Evolutionary conservation across 2,329 filamentous ascomycete species (phyloP).

Genomic region (Pseudogymnoascus sp.): DNA sequence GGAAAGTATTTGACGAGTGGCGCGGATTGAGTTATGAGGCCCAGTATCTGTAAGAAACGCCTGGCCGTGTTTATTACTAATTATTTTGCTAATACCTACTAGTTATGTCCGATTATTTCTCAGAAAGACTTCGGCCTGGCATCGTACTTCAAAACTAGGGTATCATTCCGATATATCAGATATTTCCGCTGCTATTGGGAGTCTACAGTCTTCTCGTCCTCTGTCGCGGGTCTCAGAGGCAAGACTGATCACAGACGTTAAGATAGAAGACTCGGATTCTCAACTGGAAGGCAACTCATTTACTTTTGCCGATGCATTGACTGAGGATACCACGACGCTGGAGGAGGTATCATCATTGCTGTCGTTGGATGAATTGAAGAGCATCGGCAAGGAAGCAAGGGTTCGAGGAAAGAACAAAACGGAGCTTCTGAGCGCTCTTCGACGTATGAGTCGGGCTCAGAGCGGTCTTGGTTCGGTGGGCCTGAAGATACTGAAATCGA

Average conservation of each 20-base stretch:
- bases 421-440: slow-evolving; percentile 68
- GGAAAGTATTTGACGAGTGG: slow-evolving; percentile 72
- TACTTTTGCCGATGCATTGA: slow-evolving; percentile 73
- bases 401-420: slow-evolving; percentile 82
- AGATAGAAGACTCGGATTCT: slow-evolving; percentile 22
- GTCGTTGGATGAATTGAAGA: slow-evolving; percentile 81
- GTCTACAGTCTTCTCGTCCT: slow-evolving; percentile 52
- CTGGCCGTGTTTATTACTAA: not conserved
- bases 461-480: slow-evolving; percentile 65
- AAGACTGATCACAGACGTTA: slow-evolving; percentile 15
- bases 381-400: slow-evolving; percentile 77
- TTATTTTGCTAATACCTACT: slow-evolving; percentile 16
- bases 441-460: slow-evolving; percentile 68
- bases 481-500: slow-evolving; percentile 48
- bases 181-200: slow-evolving; percentile 56
- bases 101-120: slow-evolving; percentile 91
- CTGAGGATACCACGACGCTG: slow-evolving; percentile 65
- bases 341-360: slow-evolving; percentile 80
- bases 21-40: slow-evolving; percentile 68
- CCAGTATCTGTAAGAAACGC: slow-evolving; percentile 70
- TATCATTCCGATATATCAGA: slow-evolving; percentile 82
- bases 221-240: slow-evolving; percentile 43
- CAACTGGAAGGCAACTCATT: slow-evolving; percentile 47
- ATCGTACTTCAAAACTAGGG: slow-evolving; percentile 68
- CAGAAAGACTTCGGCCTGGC: slow-evolving; percentile 86